Percentiles rank a stretch among this genome's conserved stretches.
Conservation (phyloP, 2,329 filamentous ascomycete genomes). For the Aspergillus terreus region DNA sequence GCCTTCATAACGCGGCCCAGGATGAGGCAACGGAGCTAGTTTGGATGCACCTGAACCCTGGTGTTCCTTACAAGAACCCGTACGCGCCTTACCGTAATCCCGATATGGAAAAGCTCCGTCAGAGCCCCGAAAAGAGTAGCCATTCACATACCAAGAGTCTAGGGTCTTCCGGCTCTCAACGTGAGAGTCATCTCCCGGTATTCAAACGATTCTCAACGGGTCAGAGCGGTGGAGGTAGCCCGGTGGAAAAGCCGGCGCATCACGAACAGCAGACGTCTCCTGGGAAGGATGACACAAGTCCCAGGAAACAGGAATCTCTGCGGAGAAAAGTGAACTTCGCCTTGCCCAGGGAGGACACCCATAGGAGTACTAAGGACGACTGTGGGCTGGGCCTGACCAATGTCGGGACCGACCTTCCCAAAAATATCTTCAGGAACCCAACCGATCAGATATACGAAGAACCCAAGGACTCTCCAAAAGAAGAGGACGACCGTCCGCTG, state of each 20-base stretch:
- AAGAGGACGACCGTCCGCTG: conserved; percentile 19
- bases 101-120: conserved; percentile 36
- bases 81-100: conserved; percentile 46
- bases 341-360: conserved; percentile 27
- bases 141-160: conserved; percentile 42
- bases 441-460: conserved; percentile 78
- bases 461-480: conserved; percentile 52
- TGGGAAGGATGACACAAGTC: conserved; percentile 8
- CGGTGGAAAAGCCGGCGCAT: background rate
- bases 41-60: conserved; percentile 59
- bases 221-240: background rate
- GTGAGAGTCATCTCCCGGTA: conserved; percentile 16
- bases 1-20: conserved; percentile 55
- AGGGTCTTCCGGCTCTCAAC: conserved; percentile 9
- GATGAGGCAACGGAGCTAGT: conserved; percentile 63
- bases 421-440: conserved; percentile 56
- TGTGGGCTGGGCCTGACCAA: conserved; percentile 25
- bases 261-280: background rate
- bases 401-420: conserved; percentile 38
- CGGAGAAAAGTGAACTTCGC: conserved; percentile 41
- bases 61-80: conserved; percentile 47
- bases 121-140: conserved; percentile 42
- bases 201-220: conserved; percentile 17
- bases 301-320: conserved; percentile 20
- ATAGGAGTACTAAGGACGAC: conserved; percentile 12